These are phyloP conservation scores for Bipolaris oryzae DNA, from an alignment of 2,329 filamentous ascomycete genomes.

Conservation along the genomic window DNA sequence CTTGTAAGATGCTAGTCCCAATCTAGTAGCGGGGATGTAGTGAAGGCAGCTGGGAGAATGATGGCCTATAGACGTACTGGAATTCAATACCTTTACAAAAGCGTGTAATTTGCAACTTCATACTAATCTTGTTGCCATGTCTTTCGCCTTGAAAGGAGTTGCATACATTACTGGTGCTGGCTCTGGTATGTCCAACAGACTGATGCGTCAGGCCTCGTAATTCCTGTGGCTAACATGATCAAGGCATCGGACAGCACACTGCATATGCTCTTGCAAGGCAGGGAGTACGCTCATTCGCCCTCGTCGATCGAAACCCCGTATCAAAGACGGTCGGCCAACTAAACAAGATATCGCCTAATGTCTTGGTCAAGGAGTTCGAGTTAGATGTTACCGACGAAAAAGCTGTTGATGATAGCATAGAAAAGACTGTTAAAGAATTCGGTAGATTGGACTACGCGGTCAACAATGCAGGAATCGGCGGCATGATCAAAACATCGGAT, in stretches of 20 bases:
- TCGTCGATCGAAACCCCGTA: conserved; percentile 55
- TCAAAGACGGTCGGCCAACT: conserved; percentile 45
- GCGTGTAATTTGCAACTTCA: background rate
- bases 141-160: conserved; percentile 52
- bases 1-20: background rate
- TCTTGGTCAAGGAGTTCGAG: conserved; percentile 51
- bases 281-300: conserved; percentile 55
- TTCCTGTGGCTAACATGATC: conserved; percentile 4
- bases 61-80: background rate
- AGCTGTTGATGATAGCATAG: conserved; percentile 54
- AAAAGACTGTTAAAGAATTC: conserved; percentile 53
- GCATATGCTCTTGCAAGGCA: conserved; percentile 57
- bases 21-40: background rate
- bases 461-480: conserved; percentile 62
- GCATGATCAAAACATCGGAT: conserved; percentile 52
- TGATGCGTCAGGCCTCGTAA: background rate
- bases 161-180: conserved; percentile 58
- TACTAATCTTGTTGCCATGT: conserved; percentile 35
- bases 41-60: background rate
- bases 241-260: conserved; percentile 58
- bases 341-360: conserved; percentile 45
- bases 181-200: conserved; percentile 46
- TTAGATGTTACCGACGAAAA: conserved; percentile 56
- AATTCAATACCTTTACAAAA: background rate
- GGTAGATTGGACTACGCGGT: conserved; percentile 62